Base-by-base conservation (phyloP, 768 basidiomycete species). In the Leccinum uliginosum region DNA sequence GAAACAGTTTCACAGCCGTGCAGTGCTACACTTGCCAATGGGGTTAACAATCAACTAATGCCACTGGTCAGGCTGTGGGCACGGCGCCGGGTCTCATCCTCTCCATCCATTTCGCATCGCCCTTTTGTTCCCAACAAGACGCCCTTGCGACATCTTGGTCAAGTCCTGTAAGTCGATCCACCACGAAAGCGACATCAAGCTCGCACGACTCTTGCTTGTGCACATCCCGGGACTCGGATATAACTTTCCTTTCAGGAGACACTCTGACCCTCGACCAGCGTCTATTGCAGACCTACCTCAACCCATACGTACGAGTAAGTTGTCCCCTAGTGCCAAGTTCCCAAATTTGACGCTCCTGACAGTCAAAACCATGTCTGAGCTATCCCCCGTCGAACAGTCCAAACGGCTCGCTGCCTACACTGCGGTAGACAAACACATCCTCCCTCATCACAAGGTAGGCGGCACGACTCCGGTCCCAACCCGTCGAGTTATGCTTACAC, bases 401-500 rank as follows among this genome's bases (percentile, higher is more conserved):
- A 99, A 99, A 74, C 80, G 83, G 53, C 79, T 96, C 17, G 97
- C 97, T 9, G 97, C 97, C 3, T 95, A 84, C 74, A 89, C 91
- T 1, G 97, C 97, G 0, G 96, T 99, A 2, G 96, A 98, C 69
- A 80, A 84, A 50, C 89, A 98, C 73, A 80, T 99, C 30, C 79
- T 80, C 55, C 82, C 87, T 26, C 81, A 92, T 63, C 88, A 98
- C 74, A 87, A 85, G 77, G 94, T 90, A 63, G 79, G 71, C n/a
- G 6, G n/a, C 27, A 21, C 14, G 9, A 51, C 48, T 45, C 50
- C 29, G 49, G 4, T 12, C 10, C 35, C 7, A 40, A 51, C 32
- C 56, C 15, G 32, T n/a, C 30, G 27, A 38, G 26, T 47, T 26
- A 21, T 59, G 27, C 57, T 51, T 43, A 63, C 48, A 3, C 3